These are phyloP conservation scores for Boletus holoroseus DNA, from an alignment of 1,284 basidiomycete genomes.

Conservation along the genomic window DNA sequence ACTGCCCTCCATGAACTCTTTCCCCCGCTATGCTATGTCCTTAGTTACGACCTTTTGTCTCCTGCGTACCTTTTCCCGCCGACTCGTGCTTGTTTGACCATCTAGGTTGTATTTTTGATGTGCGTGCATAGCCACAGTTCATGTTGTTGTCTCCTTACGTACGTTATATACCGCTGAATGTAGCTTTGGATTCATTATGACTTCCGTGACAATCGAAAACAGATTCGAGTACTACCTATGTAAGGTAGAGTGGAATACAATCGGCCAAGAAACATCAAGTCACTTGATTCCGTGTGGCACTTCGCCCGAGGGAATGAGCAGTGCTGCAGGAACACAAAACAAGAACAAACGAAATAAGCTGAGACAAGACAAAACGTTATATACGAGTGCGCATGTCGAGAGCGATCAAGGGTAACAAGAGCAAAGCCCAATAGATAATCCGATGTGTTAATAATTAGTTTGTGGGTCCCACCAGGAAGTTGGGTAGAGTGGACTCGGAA, in stretches of 20 bases:
- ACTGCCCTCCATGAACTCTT: background rate
- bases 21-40: background rate
- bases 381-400: constrained; percentile 35
- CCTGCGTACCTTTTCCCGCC: background rate
- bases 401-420: constrained; percentile 36
- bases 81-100: background rate
- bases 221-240: constrained; percentile 9
- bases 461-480: constrained; percentile 22
- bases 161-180: constrained; percentile 18
- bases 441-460: constrained; percentile 29
- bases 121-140: background rate
- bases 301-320: constrained; percentile 4
- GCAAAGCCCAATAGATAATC: constrained; percentile 34
- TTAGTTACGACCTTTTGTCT: background rate
- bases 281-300: constrained; percentile 10
- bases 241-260: constrained; percentile 12
- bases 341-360: constrained; percentile 28
- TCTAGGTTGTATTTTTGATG: constrained; percentile 18
- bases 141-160: background rate
- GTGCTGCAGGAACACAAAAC: constrained; percentile 28
- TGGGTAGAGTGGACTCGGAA: constrained; percentile 18
- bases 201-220: background rate
- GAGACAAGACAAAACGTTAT: constrained; percentile 35
- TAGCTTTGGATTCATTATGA: constrained; percentile 1
- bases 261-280: constrained; percentile 14